These are phyloP conservation scores for Talaromyces sp. DNA, from an alignment of 2,329 filamentous ascomycete species.

Conservation along the genomic window DNA sequence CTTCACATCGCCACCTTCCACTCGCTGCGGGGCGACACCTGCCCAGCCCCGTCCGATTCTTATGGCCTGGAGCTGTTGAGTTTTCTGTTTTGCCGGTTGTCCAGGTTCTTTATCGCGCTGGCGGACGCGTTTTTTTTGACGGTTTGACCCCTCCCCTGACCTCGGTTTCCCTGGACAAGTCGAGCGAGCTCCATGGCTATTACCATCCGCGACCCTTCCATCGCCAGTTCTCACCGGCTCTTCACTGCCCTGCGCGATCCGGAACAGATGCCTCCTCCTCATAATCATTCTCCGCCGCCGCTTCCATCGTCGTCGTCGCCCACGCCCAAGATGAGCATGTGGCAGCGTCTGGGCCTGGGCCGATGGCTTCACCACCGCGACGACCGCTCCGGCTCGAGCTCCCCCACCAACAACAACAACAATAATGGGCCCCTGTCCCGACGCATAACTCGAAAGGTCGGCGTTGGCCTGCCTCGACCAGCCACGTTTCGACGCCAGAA, in stretches of 20 bases:
- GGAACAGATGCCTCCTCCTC: constrained; percentile 2
- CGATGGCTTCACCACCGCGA: constrained; percentile 39
- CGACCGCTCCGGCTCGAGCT: constrained; percentile 28
- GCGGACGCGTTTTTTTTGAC: constrained; percentile 8
- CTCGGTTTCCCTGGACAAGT: constrained; percentile 4
- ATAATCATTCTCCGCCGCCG: not conserved
- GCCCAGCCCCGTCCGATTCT: constrained; percentile 11
- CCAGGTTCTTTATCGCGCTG: constrained; percentile 12
- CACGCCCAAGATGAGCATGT: constrained; percentile 40
- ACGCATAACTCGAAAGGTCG: constrained; percentile 46
- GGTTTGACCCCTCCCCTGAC: not conserved
- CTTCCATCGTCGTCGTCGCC: constrained; percentile 4
- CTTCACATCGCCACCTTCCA: not conserved
- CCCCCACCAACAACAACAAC: constrained; percentile 15
- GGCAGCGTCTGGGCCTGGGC: constrained; percentile 40
- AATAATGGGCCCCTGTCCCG: constrained; percentile 25
- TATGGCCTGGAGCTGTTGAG: constrained; percentile 12
- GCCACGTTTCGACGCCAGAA: constrained; percentile 79
- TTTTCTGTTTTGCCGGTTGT: constrained; percentile 6
- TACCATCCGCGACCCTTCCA: constrained; percentile 13
- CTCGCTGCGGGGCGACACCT: constrained; percentile 5
- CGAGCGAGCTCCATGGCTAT: constrained; percentile 12
- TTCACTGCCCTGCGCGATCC: constrained; percentile 8
- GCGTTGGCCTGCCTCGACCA: constrained; percentile 67
- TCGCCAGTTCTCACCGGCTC: constrained; percentile 10